A percentile compares a stretch with the other conserved stretches of the same genome.
Conservation (phyloP, 2,329 filamentous ascomycete species). For the Fusarium praegraminearum region DNA sequence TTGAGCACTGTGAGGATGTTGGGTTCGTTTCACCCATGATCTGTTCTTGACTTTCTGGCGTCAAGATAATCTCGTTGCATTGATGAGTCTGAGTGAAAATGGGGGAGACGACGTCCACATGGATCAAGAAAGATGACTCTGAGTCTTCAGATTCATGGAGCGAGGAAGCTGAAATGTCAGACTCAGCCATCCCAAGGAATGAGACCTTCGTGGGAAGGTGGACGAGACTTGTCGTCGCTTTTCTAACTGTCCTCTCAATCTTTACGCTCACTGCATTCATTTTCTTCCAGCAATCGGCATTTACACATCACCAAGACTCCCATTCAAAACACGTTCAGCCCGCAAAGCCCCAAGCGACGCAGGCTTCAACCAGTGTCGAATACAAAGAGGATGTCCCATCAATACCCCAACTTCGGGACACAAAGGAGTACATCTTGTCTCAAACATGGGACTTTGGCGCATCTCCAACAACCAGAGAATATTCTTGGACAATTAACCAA, state of each 20-base stretch:
- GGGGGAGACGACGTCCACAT: not conserved
- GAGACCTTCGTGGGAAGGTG: not conserved
- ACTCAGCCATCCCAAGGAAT: rapidly evolving
- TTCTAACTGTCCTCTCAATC: conserved; percentile 38
- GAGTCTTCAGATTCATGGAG: not conserved
- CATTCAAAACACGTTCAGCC: conserved; percentile 16
- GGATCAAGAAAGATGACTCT: not conserved
- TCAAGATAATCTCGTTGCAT: not conserved
- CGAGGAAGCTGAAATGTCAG: not conserved
- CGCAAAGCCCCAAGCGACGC: not conserved
- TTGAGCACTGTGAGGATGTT: not conserved
- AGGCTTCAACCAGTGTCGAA: not conserved
- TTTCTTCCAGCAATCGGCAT: conserved; percentile 23
- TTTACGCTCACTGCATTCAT: conserved; percentile 40
- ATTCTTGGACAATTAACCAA: conserved; percentile 71
- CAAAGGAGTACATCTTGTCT: conserved; percentile 68
- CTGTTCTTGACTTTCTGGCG: not conserved
- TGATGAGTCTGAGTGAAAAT: not conserved
- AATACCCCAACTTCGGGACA: conserved; percentile 47
- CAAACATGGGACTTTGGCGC: conserved; percentile 67
- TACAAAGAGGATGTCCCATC: conserved; percentile 43
- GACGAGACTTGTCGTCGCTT: not conserved
- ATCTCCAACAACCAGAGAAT: conserved; percentile 64
- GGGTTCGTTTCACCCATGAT: not conserved
- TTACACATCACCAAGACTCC: not conserved